Evolutionary conservation across 2,329 filamentous ascomycete species (phyloP).

Genomic region (Stagonosporopsis cucurbitacearum): DNA sequence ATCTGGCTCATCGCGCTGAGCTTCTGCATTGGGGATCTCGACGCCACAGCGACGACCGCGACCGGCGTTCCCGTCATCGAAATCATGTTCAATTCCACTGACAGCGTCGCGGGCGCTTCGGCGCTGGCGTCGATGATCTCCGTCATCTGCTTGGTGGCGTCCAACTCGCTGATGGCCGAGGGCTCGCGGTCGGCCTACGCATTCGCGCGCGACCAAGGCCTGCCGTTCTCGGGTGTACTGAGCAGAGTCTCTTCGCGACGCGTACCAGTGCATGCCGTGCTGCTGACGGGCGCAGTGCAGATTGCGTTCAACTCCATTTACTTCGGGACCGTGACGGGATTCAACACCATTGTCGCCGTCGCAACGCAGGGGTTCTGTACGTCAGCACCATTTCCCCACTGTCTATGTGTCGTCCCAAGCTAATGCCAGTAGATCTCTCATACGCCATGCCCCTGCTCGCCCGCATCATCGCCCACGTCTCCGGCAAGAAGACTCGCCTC

Average conservation of each 20-base stretch:
- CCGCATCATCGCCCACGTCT: constrained; percentile 57
- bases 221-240: constrained; percentile 59
- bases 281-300: constrained; percentile 57
- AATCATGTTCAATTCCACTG: constrained; percentile 59
- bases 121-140: constrained; percentile 56
- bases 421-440: constrained; percentile 55
- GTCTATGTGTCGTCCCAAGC: neutral
- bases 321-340: constrained; percentile 62
- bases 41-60: constrained; percentile 51
- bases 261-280: constrained; percentile 58
- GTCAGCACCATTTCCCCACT: constrained; percentile 13
- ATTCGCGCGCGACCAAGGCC: constrained; percentile 59
- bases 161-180: constrained; percentile 57
- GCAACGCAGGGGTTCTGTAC: constrained; percentile 64
- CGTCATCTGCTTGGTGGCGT: constrained; percentile 56
- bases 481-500: constrained; percentile 52
- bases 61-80: constrained; percentile 62
- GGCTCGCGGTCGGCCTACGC: constrained; percentile 56
- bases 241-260: constrained; percentile 57
- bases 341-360: constrained; percentile 64
- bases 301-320: constrained; percentile 62
- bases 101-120: constrained; percentile 54
- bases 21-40: constrained; percentile 54
- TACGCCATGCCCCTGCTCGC: constrained; percentile 63
- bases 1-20: constrained; percentile 50